Base-by-base conservation (phyloP, 164 flowering plant species). In the Aristolochia californica region DNA sequence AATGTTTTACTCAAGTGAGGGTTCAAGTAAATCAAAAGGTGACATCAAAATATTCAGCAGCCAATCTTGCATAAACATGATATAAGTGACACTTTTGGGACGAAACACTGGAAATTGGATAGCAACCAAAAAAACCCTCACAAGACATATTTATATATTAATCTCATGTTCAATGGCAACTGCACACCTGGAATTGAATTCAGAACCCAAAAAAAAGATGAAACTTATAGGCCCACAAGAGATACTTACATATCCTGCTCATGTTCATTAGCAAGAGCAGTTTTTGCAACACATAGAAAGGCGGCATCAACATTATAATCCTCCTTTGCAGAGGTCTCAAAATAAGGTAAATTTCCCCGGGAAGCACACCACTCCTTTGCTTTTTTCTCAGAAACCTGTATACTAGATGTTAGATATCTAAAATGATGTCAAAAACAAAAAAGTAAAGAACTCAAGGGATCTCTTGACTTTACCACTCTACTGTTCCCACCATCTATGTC, bases 401-500 rank as follows among this genome's bases (percentile, higher is more conserved):
- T 14, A 38, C 9, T 5, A 45, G 44, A 43, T 25, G 40, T 34
- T 34, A 34, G 10, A 48, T 0, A 20, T 43, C 9, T n/a, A 27
- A 58, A 16, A 11, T 8, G 43, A 4, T 15, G 47, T 25, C n/a
- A n/a, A 8, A 28, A 47, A 30, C 43, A n/a, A 11, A 55, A 17
- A 23, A 47, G 57, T 15, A 8, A 28, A 53, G n/a, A 51, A 25
- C 20, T 27, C 24, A 59, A 25, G 11, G 49, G 51, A 26, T 25
- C 27, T 34, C 14, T 52, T 21, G 54, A 27, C 43, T 81, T 75
- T 73, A 90, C 97, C 94, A 84, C 97, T 77, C 97, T 68, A 70
- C 97, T 91, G 69, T 84, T 91, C 56, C 97, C 97, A 69, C 96
- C 97, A 77, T 90, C 91, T 51, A 85, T 80, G 61, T 90, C 95